Percentiles rank a stretch among this genome's conserved stretches.
phyloP scores from a whole-genome alignment of 2,329 filamentous ascomycete genomes.

The Thielaviopsis populi region DNA sequence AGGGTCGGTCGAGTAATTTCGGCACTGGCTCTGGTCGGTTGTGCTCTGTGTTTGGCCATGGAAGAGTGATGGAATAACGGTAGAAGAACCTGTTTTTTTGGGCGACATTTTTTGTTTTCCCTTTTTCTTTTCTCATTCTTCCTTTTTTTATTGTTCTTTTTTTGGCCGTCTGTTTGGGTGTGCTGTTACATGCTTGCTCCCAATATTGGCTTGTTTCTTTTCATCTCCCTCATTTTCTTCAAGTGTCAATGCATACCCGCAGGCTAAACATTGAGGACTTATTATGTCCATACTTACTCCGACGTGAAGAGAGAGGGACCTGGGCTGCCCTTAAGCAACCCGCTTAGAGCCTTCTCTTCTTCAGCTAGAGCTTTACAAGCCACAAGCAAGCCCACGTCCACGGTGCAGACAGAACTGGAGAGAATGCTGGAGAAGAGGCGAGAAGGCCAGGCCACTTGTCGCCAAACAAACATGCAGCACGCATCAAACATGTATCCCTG shows the following conservation, averaged over 20 bases:
- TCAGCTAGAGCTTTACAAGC: background rate
- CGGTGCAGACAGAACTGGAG: background rate
- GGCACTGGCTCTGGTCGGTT: background rate
- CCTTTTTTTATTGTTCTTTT: too few species aligned
- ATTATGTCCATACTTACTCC: background rate
- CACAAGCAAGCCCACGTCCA: background rate
- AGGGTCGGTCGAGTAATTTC: background rate
- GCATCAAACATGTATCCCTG: too few species aligned
- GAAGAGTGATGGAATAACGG: background rate
- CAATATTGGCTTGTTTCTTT: background rate
- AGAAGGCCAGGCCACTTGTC: slow-evolving; percentile 2
- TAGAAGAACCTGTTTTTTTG: background rate
- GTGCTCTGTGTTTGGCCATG: background rate
- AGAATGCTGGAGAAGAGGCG: background rate
- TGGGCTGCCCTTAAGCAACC: too few species aligned
- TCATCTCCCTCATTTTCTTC: background rate
- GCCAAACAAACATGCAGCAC: background rate
- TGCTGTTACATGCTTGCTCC: background rate
- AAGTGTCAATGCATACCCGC: background rate
- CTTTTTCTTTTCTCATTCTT: too few species aligned
- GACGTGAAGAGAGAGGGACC: background rate
- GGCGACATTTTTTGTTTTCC: background rate
- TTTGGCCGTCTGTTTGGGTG: too few species aligned
- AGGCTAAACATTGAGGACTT: background rate
- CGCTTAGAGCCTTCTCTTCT: background rate